Evolutionary conservation across 2,329 filamentous ascomycete species (phyloP).

Genomic region (Microsporum ferrugineum): DNA sequence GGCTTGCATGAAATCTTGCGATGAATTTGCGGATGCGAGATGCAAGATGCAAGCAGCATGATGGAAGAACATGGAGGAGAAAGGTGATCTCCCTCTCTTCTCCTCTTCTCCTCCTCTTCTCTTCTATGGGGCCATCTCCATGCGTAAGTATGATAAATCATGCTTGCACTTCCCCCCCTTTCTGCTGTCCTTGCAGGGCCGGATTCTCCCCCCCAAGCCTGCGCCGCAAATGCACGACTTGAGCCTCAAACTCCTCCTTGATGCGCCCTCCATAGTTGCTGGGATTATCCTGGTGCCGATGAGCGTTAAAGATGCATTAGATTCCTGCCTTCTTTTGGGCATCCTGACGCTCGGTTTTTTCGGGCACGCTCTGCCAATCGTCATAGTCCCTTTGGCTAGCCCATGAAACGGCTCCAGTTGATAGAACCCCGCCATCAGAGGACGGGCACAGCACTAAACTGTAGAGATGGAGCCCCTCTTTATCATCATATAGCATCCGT

Average conservation of each 20-base stretch:
- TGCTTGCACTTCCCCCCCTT: not conserved
- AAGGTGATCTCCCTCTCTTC: not conserved
- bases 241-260: not conserved
- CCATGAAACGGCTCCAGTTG: not conserved
- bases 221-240: not conserved
- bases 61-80: not conserved
- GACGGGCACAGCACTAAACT: not conserved
- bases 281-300: not conserved
- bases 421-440: not conserved
- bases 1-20: not conserved
- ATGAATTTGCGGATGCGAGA: not conserved
- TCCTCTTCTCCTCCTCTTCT: not conserved
- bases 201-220: not conserved
- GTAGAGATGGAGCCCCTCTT: not conserved
- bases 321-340: not conserved
- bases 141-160: not conserved
- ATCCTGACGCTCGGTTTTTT: not conserved
- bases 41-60: not conserved
- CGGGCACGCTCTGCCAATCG: not conserved
- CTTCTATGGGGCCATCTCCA: not conserved
- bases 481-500: not conserved
- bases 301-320: not conserved
- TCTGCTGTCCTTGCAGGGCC: not conserved
- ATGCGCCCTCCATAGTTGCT: not conserved
- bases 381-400: not conserved